Conservation (phyloP, 352 stramenopile genomes). For the Globisporangium nodosum region DNA sequence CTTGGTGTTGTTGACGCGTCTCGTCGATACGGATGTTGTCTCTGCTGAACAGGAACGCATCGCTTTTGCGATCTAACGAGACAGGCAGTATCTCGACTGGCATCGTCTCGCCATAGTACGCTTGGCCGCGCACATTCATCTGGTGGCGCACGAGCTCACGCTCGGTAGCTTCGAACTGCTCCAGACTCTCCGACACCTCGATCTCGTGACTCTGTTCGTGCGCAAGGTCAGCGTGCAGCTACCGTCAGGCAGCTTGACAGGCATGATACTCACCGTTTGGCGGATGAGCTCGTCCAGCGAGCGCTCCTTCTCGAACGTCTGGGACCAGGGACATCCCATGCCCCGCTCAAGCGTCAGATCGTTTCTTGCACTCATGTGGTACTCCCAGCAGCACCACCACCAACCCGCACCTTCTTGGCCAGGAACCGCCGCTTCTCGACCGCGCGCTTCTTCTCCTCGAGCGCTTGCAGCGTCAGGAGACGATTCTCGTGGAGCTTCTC, state of each 20-base stretch:
- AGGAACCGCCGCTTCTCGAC: conserved; percentile 65
- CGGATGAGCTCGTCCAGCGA: conserved; percentile 60
- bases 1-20: too few species aligned
- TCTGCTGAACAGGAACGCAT: too few species aligned
- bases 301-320: conserved; percentile 83
- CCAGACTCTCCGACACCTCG: conserved; percentile 60
- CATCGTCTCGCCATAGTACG: neutral
- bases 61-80: too few species aligned
- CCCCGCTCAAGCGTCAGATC: neutral
- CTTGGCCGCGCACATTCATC: conserved; percentile 24
- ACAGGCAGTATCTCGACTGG: neutral
- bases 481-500: conserved; percentile 49
- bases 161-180: conserved; percentile 72
- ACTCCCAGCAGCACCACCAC: neutral
- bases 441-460: conserved; percentile 70
- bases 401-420: conserved; percentile 56
- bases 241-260: neutral
- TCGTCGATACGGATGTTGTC: too few species aligned
- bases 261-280: conserved; percentile 37
- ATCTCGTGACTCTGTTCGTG: conserved; percentile 60
- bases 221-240: neutral
- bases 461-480: conserved; percentile 44
- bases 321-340: neutral
- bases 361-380: too few species aligned
- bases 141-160: conserved; percentile 54